These are phyloP conservation scores for Rhododendron henanense DNA, from an alignment of 148 eudicot genomes.

Conservation along the genomic window DNA sequence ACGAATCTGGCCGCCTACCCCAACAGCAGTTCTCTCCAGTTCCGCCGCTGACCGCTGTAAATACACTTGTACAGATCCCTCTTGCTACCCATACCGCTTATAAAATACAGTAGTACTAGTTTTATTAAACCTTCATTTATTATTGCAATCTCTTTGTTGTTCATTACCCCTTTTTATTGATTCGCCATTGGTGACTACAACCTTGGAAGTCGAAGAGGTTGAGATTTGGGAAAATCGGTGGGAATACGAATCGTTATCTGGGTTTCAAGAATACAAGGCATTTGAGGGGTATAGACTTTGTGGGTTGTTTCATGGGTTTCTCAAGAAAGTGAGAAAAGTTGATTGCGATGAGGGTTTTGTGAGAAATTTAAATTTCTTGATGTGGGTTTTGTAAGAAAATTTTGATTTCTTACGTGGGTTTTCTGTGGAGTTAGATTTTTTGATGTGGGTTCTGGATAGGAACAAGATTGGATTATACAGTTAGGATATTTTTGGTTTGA, in stretches of 20 bases:
- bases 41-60: not conserved
- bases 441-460: slow-evolving; percentile 8
- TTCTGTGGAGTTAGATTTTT: not conserved
- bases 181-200: not conserved
- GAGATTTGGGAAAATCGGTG: not conserved
- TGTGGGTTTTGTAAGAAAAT: slow-evolving; percentile 24
- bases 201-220: slow-evolving; percentile 6
- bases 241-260: slow-evolving; percentile 13
- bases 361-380: slow-evolving; percentile 12
- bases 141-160: not conserved
- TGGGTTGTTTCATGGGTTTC: slow-evolving; percentile 22
- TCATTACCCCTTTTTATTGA: not conserved
- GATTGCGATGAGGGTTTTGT: slow-evolving; percentile 26
- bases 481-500: not conserved
- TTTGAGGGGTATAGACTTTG: slow-evolving; percentile 1
- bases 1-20: slow-evolving; percentile 10
- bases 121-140: slow-evolving; percentile 6
- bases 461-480: not conserved
- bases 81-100: not conserved
- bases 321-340: slow-evolving; percentile 14
- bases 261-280: slow-evolving; percentile 15
- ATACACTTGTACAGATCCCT: not conserved
- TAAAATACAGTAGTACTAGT: too few species aligned
- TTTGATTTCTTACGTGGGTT: not conserved
- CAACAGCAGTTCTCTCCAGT: slow-evolving; percentile 9